Base-by-base conservation (phyloP, 192 early-diverging fungal genomes). In the Dispira parvispora region DNA sequence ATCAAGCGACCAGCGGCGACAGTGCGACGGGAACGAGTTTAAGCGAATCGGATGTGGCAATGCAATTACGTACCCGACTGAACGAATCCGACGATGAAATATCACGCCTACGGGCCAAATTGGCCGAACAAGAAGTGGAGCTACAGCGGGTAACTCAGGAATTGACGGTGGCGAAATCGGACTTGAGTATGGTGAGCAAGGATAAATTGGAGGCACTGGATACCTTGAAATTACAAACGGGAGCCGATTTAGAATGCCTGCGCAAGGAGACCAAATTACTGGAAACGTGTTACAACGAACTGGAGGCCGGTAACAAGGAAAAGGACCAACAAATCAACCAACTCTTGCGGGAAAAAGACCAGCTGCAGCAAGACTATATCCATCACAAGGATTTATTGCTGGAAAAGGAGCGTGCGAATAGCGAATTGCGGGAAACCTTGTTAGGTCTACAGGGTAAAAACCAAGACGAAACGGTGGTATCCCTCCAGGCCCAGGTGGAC, bases 301-400 rank as follows among this genome's bases (percentile, higher is more conserved):
- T 78, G 25, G 74, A 79, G 58, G 69, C 68, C 16, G 67, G 73
- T 21, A 56, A 66, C 11, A 69, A 69, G 66, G 62, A 75, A 52
- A 67, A 73, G 13, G 63, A 79, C 16, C 64, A 71, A 38, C 73
- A 77, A n/a, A 73, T 83, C 71, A 79, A 75, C 64, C 74, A 71
- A 38, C 70, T 84, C 2, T 62, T 77, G 46, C 62, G 69, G 1
- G 85, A 86, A 65, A 84, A 83, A 68, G 77, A 80, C 28, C 43
- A 65, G 44, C 66, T 86, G 44, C 68, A 70, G 18, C 66, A 70
- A 49, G 69, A 71, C 1, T 57, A 63, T 43, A 72, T 70, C 11
- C 68, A 47, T 14, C 49, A 63, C 49, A 71, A 71, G 52, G 20
- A 53, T n/a, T 25, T 12, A 8, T 20, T 6, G 56, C 69, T 27